phyloP scores from a whole-genome alignment of 108 stramenopile species.

The Skeletonema grethae region DNA sequence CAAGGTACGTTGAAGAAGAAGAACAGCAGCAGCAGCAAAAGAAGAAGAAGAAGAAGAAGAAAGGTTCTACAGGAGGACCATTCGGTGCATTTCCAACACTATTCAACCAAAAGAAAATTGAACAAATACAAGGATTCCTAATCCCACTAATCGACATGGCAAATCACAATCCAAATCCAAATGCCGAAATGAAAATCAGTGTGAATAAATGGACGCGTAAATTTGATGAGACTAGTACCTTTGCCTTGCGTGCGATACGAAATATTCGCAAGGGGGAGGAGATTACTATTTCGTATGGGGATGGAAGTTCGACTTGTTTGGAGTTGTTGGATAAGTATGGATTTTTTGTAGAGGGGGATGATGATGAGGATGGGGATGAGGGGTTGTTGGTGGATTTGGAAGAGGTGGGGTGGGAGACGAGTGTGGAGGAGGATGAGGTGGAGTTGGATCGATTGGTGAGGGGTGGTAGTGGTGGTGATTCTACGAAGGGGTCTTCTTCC shows the following conservation, averaged over 20 bases:
- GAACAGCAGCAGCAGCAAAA: too few species aligned
- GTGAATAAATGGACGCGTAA: slow-evolving; percentile 21
- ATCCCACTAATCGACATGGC: slow-evolving; percentile 30
- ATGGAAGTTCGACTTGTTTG: slow-evolving; percentile 17
- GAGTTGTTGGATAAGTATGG: slow-evolving; percentile 34
- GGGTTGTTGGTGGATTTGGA: slow-evolving; percentile 12
- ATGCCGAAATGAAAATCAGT: slow-evolving; percentile 20
- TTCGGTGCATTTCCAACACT: background rate
- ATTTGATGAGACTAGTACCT: slow-evolving; percentile 17
- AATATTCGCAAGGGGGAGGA: slow-evolving; percentile 14
- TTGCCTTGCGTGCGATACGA: slow-evolving; percentile 15
- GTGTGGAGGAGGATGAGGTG: slow-evolving; percentile 11
- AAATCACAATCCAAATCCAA: slow-evolving; percentile 24
- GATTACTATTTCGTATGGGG: slow-evolving; percentile 25
- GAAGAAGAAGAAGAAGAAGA: background rate
- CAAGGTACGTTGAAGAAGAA: background rate
- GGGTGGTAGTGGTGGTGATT: background rate
- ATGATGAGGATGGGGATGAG: slow-evolving; percentile 1
- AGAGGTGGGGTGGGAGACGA: background rate
- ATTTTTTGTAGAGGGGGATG: slow-evolving; percentile 15
- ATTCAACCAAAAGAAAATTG: slow-evolving; percentile 10
- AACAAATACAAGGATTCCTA: slow-evolving; percentile 21
- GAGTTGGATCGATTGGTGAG: slow-evolving; percentile 7
- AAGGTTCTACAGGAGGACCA: slow-evolving; percentile 3
- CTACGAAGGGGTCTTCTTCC: background rate